Conservation (phyloP, 2,329 filamentous ascomycete genomes). For the Penicillium griseofulvum region DNA sequence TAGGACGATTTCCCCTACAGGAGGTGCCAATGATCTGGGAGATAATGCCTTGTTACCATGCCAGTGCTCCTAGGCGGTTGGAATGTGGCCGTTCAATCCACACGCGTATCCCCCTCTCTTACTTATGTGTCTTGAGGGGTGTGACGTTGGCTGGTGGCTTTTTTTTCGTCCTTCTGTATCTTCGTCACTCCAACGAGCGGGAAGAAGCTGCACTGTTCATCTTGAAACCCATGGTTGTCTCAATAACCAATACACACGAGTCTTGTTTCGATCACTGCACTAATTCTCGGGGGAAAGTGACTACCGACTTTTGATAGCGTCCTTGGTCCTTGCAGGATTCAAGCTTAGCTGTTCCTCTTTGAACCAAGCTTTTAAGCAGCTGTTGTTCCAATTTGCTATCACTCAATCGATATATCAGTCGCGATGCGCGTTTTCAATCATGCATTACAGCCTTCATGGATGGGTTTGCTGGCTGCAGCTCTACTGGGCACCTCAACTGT, state of each 20-base stretch:
- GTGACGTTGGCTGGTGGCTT: neutral
- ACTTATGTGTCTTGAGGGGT: neutral
- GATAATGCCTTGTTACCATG: conserved; percentile 26
- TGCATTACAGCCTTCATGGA: conserved; percentile 17
- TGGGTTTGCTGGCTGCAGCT: conserved; percentile 12
- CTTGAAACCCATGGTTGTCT: neutral
- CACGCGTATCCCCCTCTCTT: conserved; percentile 7
- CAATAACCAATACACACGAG: too few species aligned
- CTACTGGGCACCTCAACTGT: conserved; percentile 17
- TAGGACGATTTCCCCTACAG: conserved; percentile 1
- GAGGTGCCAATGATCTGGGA: conserved; percentile 13
- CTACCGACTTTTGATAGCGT: neutral
- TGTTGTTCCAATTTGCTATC: neutral
- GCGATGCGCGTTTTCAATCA: conserved; percentile 14
- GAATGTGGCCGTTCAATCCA: conserved; percentile 20
- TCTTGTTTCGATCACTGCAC: neutral
- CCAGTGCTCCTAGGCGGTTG: conserved; percentile 20
- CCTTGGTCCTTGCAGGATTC: neutral
- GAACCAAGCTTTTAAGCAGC: neutral
- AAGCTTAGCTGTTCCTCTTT: neutral
- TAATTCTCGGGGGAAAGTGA: neutral
- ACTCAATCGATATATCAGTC: neutral
- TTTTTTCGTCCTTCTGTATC: neutral
- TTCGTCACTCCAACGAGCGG: neutral
- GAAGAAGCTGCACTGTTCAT: neutral